Evolutionary conservation across 768 basidiomycete genomes (phyloP).

Genomic region (Rhizopogon vulgaris): DNA sequence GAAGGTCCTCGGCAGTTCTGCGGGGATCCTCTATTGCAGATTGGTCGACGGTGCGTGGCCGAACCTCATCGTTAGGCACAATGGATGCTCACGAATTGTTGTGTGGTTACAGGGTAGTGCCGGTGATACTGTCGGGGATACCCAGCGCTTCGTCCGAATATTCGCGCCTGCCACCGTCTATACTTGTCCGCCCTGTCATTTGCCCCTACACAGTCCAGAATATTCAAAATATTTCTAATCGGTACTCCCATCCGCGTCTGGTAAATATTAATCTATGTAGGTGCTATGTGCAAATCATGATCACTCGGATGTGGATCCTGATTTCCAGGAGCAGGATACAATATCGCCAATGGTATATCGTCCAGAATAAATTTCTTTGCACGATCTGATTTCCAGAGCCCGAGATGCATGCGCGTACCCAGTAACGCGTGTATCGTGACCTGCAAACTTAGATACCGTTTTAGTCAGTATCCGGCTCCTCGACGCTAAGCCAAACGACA

Average conservation of each 20-base stretch:
- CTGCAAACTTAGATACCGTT: not conserved
- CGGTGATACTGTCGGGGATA: no score
- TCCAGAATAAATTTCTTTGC: not conserved
- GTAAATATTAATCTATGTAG: not conserved
- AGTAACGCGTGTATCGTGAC: conserved; percentile 1
- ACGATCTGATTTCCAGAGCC: conserved; percentile 1
- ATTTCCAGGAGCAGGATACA: not conserved
- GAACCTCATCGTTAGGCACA: no score
- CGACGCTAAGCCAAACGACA: not conserved
- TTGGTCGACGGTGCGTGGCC: no score
- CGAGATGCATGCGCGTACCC: conserved; percentile 2
- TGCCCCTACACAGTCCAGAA: no score
- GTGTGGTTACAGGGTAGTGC: no score
- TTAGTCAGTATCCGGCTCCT: not conserved
- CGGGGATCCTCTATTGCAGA: no score
- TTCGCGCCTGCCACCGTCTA: no score
- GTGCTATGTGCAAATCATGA: not conserved
- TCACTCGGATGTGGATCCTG: not conserved
- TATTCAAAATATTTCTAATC: no score
- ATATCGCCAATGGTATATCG: not conserved
- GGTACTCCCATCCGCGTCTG: no score
- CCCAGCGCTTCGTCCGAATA: no score
- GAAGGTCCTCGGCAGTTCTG: not conserved
- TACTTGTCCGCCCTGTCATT: no score
- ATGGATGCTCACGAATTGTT: no score